Evolutionary conservation across 2,329 filamentous ascomycete genomes (phyloP).

Genomic region (Paraconiothyrium sp.): DNA sequence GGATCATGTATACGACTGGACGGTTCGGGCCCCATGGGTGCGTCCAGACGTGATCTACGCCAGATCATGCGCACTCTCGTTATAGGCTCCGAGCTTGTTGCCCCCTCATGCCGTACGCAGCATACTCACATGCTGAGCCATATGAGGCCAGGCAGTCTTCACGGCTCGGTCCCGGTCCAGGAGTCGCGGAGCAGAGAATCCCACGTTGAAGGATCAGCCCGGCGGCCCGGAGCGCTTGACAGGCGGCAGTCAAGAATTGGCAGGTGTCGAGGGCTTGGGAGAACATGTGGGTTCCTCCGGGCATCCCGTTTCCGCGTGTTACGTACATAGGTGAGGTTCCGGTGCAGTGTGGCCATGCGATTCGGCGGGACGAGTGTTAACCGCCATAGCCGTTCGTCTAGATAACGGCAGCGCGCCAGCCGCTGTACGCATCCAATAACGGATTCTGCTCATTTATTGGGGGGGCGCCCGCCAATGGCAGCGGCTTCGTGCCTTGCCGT

Average conservation of each 20-base stretch:
- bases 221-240: slow-evolving; percentile 6
- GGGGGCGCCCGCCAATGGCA: not conserved
- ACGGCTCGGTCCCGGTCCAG: not conserved
- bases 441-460: not conserved
- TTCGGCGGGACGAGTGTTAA: slow-evolving; percentile 1
- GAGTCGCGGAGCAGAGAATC: not conserved
- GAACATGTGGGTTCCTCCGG: slow-evolving; percentile 9
- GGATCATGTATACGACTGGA: not conserved
- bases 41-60: not conserved
- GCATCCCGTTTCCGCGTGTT: slow-evolving; percentile 6
- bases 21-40: not conserved
- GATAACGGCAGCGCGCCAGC: slow-evolving; percentile 3
- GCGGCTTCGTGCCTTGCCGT: not conserved
- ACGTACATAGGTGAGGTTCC: not conserved
- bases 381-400: slow-evolving; percentile 10
- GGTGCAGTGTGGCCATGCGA: not conserved
- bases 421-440: slow-evolving; percentile 2
- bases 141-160: not conserved
- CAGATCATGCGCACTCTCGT: not conserved
- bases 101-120: not conserved
- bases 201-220: not conserved
- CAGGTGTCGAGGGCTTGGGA: slow-evolving; percentile 8
- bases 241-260: not conserved
- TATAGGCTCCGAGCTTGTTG: not conserved
- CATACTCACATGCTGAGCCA: not conserved